Conservation (phyloP, 2,329 filamentous ascomycete species). For the Sarocladiaceae sp. region DNA sequence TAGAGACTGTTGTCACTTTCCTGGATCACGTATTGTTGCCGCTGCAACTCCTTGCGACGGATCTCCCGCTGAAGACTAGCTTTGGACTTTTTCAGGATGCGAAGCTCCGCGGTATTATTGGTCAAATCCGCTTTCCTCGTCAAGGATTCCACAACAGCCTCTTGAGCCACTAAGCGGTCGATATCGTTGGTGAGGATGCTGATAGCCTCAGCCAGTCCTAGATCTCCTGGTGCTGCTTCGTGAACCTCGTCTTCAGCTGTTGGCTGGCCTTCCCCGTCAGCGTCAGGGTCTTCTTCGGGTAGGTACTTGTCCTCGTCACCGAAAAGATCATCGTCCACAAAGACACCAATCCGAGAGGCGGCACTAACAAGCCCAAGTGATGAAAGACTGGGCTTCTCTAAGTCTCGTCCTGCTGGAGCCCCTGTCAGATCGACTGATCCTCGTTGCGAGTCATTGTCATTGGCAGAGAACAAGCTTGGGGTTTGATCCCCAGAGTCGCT, state of each 20-base stretch:
- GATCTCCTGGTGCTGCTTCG: conserved; percentile 88
- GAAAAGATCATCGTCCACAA: conserved; percentile 90
- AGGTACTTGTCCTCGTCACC: conserved; percentile 81
- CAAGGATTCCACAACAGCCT: conserved; percentile 85
- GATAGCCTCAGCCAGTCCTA: conserved; percentile 91
- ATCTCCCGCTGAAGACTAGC: conserved; percentile 91
- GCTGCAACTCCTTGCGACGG: conserved; percentile 87
- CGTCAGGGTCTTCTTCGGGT: conserved; percentile 80
- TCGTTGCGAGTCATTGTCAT: conserved; percentile 62
- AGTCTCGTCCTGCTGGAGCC: conserved; percentile 35
- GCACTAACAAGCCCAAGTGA: conserved; percentile 88
- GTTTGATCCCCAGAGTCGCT: conserved; percentile 26
- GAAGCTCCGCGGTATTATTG: conserved; percentile 89
- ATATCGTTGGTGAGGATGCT: conserved; percentile 84
- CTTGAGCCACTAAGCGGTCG: conserved; percentile 80
- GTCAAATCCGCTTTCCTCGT: conserved; percentile 93
- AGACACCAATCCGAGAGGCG: conserved; percentile 84
- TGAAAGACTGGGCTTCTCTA: conserved; percentile 77
- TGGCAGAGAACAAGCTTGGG: conserved; percentile 44
- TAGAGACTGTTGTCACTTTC: conserved; percentile 98
- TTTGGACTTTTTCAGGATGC: conserved; percentile 90
- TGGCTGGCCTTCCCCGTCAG: conserved; percentile 49
- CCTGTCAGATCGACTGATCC: conserved; percentile 53
- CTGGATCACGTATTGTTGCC: conserved; percentile 95
- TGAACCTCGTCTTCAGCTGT: conserved; percentile 79